Percentiles rank a stretch among this genome's conserved stretches.
Conservation (phyloP, 2,329 filamentous ascomycete species). For the Beauveria brongniartii region DNA sequence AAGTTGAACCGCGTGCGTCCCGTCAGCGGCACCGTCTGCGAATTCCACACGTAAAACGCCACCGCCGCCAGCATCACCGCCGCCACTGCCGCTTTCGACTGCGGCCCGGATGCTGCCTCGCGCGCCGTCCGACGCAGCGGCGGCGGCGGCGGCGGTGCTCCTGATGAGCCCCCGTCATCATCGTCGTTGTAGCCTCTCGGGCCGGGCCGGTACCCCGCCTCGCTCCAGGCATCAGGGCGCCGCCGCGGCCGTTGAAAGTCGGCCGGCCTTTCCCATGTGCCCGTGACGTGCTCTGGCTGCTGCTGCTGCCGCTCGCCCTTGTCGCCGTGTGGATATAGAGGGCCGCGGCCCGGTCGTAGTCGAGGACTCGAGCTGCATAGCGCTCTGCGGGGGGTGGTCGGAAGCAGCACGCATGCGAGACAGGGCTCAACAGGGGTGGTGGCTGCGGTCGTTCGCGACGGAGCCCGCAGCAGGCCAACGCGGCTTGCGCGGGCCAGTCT, state of each 20-base stretch:
- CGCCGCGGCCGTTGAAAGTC: not conserved
- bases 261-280: not conserved
- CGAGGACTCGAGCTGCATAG: not conserved
- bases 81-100: conserved; percentile 18
- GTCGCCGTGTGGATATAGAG: not conserved
- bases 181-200: not conserved
- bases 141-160: not conserved
- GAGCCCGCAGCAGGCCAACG: not conserved
- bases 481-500: not conserved
- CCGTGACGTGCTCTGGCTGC: not conserved
- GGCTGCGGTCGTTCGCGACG: not conserved
- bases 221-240: not conserved
- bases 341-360: not conserved
- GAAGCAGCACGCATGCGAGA: not conserved
- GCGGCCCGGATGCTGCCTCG: not conserved
- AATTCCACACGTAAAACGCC: conserved; percentile 57
- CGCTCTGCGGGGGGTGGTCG: not conserved
- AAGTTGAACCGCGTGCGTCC: conserved; percentile 66
- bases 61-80: conserved; percentile 36
- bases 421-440: not conserved
- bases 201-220: not conserved
- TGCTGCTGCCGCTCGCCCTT: not conserved
- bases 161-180: not conserved
- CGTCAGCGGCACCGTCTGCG: conserved; percentile 66
- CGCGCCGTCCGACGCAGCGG: not conserved